Conservation (phyloP, 805 yeast species). For the Vanderwaltozyma polyspora region DNA sequence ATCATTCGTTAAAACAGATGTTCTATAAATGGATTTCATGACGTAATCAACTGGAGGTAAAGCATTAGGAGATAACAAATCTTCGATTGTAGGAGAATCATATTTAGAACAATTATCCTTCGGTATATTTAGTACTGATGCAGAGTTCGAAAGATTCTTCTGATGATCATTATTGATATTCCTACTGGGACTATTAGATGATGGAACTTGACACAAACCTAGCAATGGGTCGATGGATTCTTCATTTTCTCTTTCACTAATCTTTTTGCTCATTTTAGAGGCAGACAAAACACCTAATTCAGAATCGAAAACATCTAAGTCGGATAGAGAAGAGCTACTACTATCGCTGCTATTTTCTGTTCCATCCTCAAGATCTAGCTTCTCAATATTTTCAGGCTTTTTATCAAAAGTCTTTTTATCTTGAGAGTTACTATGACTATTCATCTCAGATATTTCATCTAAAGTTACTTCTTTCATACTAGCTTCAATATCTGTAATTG, state of each 20-base stretch:
- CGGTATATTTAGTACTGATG: neutral
- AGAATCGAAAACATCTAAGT: slow-evolving; percentile 7
- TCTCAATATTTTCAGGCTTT: neutral
- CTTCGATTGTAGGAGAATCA: slow-evolving; percentile 26
- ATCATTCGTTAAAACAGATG: slow-evolving; percentile 52
- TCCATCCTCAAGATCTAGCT: neutral
- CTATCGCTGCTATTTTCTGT: neutral
- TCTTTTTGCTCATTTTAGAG: neutral
- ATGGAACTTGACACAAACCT: too few relatives aligned
- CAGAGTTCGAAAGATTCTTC: neutral
- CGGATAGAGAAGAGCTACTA: slow-evolving; percentile 1
- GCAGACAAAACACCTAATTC: slow-evolving; percentile 2
- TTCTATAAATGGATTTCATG: slow-evolving; percentile 50
- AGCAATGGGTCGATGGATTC: slow-evolving; percentile 26
- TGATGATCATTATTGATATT: neutral
- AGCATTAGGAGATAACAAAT: slow-evolving; percentile 43
- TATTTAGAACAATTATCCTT: neutral
- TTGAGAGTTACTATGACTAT: slow-evolving; percentile 1
- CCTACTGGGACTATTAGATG: neutral
- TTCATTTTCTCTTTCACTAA: neutral
- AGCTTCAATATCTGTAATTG: too few relatives aligned
- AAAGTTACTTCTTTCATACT: too few relatives aligned
- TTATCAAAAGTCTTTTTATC: neutral
- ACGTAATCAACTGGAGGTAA: slow-evolving; percentile 45
- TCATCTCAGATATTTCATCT: too few relatives aligned